Evolutionary conservation across 805 yeast species (phyloP).

Genomic region (Wickerhamiella nectarea): DNA sequence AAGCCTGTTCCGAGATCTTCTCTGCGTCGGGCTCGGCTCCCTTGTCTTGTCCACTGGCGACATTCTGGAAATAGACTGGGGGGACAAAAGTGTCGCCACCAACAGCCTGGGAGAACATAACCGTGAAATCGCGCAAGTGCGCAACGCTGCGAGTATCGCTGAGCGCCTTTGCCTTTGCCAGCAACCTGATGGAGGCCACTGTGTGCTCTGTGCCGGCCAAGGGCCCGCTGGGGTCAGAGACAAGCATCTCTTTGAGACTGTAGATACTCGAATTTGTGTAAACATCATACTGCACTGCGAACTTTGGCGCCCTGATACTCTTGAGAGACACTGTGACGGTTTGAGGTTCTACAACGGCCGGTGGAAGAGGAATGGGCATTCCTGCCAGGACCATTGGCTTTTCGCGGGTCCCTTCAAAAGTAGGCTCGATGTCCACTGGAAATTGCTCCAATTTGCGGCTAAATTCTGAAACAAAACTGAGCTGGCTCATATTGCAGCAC

Average conservation of each 20-base stretch:
- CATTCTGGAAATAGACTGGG: constrained; percentile 15
- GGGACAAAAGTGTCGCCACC: constrained; percentile 13
- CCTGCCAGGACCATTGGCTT: constrained; percentile 4
- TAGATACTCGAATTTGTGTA: constrained; percentile 18
- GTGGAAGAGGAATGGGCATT: constrained; percentile 5
- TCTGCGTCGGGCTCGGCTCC: not conserved
- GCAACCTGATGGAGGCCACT: constrained; percentile 13
- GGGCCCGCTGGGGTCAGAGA: constrained; percentile 21
- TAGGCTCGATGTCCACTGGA: constrained; percentile 1
- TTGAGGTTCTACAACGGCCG: not conserved
- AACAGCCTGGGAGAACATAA: constrained; percentile 12
- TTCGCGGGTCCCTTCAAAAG: constrained; percentile 11
- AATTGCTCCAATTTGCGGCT: not conserved
- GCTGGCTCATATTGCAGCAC: constrained; percentile 4
- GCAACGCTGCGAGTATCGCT: constrained; percentile 16
- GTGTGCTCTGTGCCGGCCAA: constrained; percentile 10
- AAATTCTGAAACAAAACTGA: constrained; percentile 1
- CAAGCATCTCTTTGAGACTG: constrained; percentile 23
- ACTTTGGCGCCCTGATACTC: constrained; percentile 64
- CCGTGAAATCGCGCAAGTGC: constrained; percentile 18
- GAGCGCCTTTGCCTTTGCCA: constrained; percentile 17
- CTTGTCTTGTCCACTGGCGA: not conserved
- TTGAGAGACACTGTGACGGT: constrained; percentile 32
- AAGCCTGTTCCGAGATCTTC: no score
- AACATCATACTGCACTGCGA: constrained; percentile 27